Base-by-base conservation (phyloP, 2,329 filamentous ascomycete genomes). In the Curvularia sp. region DNA sequence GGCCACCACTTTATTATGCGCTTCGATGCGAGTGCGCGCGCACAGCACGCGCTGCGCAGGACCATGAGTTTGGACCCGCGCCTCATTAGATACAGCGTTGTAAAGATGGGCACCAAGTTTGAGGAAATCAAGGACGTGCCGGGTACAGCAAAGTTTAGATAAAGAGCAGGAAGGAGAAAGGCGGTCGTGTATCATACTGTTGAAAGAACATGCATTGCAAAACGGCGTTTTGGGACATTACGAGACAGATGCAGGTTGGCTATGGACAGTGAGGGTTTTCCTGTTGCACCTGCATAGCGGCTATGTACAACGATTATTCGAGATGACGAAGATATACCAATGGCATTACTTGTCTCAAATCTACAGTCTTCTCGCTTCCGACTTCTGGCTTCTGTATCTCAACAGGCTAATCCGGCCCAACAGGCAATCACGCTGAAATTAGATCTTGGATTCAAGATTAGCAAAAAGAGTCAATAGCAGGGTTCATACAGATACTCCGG, bases 1-100 rank as follows among this genome's bases (percentile, higher is more conserved):
- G 95, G 95, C 55, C 93, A 98, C 82, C 96, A 99, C 85, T 99
- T 99, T 79, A 90, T 96, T 74, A 91, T 99, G 90, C 91, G 95
- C 70, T 99, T 97, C 83, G 95, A 99, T 78, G 82, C 89, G 56
- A 90, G 88, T 59, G 81, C 88, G 7, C 78, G 82, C 50, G 89
- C 91, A 7, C 94, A 98, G 79, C 82, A 90, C 65, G 83, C 88
- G 43, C 85, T 99, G 41, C 85, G 89, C 61, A 85, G 84, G 60
- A 94, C 91, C 18, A 84, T 99, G 66, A 85, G 87, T 50, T 83
- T 96, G 67, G 95, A 99, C 80, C 94, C 95, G 41, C 85, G 95
- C 57, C 91, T 98, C 87, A 90, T 99, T 63, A 87, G 93, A 58
- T 89, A 93, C 70, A 89, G 88, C 26, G 88, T 94, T 60, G 93